These are phyloP conservation scores for Cyclanthera cordifolia DNA, from an alignment of 306 rosid species.

Conservation along the genomic window DNA sequence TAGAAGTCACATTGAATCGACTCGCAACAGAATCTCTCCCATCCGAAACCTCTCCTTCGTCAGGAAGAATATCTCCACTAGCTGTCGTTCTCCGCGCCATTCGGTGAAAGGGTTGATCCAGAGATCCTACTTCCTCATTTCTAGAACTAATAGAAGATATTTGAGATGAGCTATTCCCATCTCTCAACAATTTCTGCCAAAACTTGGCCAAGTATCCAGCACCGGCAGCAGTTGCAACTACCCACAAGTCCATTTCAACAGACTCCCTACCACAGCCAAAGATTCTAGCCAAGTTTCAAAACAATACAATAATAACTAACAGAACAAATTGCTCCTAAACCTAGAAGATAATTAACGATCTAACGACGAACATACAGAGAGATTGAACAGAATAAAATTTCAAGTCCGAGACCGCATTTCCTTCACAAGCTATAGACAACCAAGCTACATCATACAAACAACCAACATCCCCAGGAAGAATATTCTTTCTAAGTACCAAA, in stretches of 20 bases:
- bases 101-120: conserved; percentile 1
- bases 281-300: not conserved
- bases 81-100: not conserved
- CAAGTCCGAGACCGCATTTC: not conserved
- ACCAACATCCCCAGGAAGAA: not conserved
- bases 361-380: not conserved
- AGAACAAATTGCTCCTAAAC: not conserved
- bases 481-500: not conserved
- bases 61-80: conserved; percentile 3
- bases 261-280: conserved; percentile 20
- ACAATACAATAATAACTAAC: not conserved
- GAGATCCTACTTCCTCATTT: conserved; percentile 6
- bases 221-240: conserved; percentile 70
- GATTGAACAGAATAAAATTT: not conserved
- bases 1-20: conserved; percentile 1
- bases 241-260: conserved; percentile 66
- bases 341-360: not conserved
- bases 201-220: conserved; percentile 68
- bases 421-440: not conserved
- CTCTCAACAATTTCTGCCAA: conserved; percentile 31
- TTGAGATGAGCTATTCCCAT: conserved; percentile 6
- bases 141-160: conserved; percentile 6
- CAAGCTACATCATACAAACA: not conserved
- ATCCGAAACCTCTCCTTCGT: conserved; percentile 13
- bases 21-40: conserved; percentile 1